Base-by-base conservation (phyloP, 495 filamentous ascomycete species). In the Parathielavia hyrcaniae region DNA sequence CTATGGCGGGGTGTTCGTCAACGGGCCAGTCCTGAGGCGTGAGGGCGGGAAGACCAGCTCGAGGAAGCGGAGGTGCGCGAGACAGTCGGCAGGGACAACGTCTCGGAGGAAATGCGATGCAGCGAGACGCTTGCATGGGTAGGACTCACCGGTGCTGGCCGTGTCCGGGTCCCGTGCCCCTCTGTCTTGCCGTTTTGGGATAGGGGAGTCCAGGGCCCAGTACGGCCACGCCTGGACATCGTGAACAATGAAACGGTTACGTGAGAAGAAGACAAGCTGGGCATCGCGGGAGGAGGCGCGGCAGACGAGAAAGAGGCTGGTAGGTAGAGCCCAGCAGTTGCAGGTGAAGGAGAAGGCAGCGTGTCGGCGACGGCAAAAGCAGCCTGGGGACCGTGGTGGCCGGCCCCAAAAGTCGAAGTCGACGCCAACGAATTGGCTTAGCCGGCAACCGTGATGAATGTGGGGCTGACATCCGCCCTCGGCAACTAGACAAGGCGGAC, bases 181-280 rank as follows among this genome's bases (percentile, higher is more conserved):
- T n/a, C n/a, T n/a, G n/a, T n/a, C n/a, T n/a, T n/a, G 40, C 9
- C 5, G 10, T 40, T 9, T 40, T 19, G n/a, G 52, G 22, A 8
- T 34, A n/a, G 41, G 1, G 1, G 1, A 5, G 53, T 17, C 20
- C 43, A 44, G 40, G 17, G 5, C 11, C 34, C 14, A 43, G 20
- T 3, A 6, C n/a, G 6, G 5, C 16, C n/a, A 30, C 5, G 55
- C 19, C 9, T 44, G 30, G 48, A 38, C 43, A 22, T 55, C 53
- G 41, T 46, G 40, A 20, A 55, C 41, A 30, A 55, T 20, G 30
- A 55, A 55, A 6, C 53, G 53, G 32, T 55, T 55, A 16, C 17
- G 10, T 14, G 53, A 55, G 20, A 46, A 55, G 54, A 57, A 57
- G 35, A 57, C 54, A 26, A 36, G n/a, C 43, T 57, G 43, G 26